phyloP scores from a whole-genome alignment of 129 eudicot species.

The Logfia minima region DNA sequence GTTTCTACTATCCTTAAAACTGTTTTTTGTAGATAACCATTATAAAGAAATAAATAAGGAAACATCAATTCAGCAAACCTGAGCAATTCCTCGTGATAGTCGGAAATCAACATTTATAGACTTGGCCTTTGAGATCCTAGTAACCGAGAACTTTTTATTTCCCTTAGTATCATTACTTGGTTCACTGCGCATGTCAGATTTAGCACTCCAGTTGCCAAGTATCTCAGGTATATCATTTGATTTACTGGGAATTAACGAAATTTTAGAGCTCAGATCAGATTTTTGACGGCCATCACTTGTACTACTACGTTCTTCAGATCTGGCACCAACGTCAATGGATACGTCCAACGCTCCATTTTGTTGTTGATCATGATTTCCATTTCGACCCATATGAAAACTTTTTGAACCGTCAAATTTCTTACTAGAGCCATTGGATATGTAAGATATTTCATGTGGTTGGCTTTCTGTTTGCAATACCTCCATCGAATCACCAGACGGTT shows the following conservation, averaged over 20 bases:
- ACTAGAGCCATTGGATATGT: conserved; percentile 37
- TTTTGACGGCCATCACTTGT: conserved; percentile 33
- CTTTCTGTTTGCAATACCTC: conserved; percentile 37
- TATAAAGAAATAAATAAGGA: conserved; percentile 1
- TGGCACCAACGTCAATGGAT: conserved; percentile 38
- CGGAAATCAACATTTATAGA: conserved; percentile 92
- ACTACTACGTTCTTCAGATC: conserved; percentile 39
- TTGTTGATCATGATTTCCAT: conserved; percentile 44
- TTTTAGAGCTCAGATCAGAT: conserved; percentile 44
- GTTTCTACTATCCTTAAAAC: conserved; percentile 17
- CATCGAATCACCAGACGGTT: conserved; percentile 40
- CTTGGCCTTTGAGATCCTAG: conserved; percentile 80
- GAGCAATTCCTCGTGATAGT: conserved; percentile 93
- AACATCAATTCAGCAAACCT: conserved; percentile 49
- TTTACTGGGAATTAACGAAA: conserved; percentile 40
- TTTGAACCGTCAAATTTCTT: conserved; percentile 35
- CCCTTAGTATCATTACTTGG: conserved; percentile 58
- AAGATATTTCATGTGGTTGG: conserved; percentile 38
- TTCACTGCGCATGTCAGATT: conserved; percentile 41
- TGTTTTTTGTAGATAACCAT: neutral
- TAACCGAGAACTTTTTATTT: conserved; percentile 73
- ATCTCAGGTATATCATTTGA: conserved; percentile 43
- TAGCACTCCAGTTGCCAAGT: conserved; percentile 44
- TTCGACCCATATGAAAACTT: conserved; percentile 33
- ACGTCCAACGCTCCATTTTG: conserved; percentile 38